Evolutionary conservation across 2,329 filamentous ascomycete species (phyloP).

Genomic region (Claviceps pazoutovae): DNA sequence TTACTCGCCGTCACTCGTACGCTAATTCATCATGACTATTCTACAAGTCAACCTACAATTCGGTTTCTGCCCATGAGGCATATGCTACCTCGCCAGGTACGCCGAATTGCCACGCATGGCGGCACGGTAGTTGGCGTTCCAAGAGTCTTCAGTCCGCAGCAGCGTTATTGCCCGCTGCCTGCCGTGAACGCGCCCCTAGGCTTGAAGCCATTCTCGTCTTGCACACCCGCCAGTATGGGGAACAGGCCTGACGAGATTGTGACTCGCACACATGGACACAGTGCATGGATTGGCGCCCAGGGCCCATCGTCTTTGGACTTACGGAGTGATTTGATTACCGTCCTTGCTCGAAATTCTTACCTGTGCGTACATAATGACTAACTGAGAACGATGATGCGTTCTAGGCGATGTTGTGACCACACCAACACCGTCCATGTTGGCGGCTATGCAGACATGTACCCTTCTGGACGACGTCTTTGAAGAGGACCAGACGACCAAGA

Average conservation of each 20-base stretch:
- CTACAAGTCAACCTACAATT: not conserved
- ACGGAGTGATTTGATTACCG: conserved; percentile 8
- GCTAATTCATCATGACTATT: not conserved
- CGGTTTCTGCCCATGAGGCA: not conserved
- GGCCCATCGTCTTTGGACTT: conserved; percentile 10
- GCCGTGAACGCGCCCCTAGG: not conserved
- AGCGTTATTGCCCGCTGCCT: not conserved
- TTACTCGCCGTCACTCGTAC: not conserved
- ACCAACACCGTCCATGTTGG: conserved; percentile 68
- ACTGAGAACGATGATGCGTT: not conserved
- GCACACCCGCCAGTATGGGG: conserved; percentile 1
- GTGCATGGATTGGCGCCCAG: conserved; percentile 9
- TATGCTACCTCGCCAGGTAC: not conserved
- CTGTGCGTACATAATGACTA: not conserved
- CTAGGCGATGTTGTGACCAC: conserved; percentile 49
- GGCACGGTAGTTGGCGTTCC: not conserved
- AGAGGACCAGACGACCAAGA: conserved; percentile 66
- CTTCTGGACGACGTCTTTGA: conserved; percentile 73
- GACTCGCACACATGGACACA: conserved; percentile 1
- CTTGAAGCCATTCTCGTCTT: not conserved
- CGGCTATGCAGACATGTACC: conserved; percentile 59
- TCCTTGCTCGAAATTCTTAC: not conserved
- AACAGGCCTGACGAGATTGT: not conserved
- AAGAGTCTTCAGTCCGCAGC: not conserved
- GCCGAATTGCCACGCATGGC: not conserved